Evolutionary conservation across 805 yeast species (phyloP).

Genomic region (Candida hungchunana): DNA sequence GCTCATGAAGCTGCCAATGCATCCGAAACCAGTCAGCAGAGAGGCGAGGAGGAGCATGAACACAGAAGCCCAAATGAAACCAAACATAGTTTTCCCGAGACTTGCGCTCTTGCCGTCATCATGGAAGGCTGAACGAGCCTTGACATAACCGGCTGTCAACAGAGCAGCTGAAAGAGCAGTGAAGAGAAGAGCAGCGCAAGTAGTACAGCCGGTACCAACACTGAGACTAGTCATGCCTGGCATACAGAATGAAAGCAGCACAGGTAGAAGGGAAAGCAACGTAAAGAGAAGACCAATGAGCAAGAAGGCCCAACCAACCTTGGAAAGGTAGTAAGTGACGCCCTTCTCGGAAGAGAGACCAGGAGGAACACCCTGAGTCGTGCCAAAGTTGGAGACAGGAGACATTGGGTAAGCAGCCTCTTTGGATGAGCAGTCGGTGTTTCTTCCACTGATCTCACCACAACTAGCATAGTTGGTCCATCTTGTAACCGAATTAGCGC

Average conservation of each 20-base stretch:
- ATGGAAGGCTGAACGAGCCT: conserved; percentile 46
- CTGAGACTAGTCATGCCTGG: conserved; percentile 18
- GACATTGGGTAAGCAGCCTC: conserved; percentile 82
- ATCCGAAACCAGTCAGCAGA: conserved; percentile 21
- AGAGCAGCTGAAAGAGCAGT: conserved; percentile 42
- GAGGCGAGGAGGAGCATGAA: conserved; percentile 20
- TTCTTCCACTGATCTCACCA: conserved; percentile 38
- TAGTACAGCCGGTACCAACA: conserved; percentile 20
- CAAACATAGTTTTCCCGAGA: conserved; percentile 49
- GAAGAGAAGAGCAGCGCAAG: conserved; percentile 39
- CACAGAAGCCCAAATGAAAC: conserved; percentile 59
- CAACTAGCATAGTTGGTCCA: conserved; percentile 82
- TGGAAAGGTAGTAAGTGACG: conserved; percentile 59
- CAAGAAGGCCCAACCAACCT: conserved; percentile 65
- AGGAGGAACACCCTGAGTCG: conserved; percentile 48
- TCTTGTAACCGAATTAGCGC: conserved; percentile 43
- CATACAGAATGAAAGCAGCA: conserved; percentile 22
- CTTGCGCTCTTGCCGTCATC: conserved; percentile 37
- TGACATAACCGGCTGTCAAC: conserved; percentile 51
- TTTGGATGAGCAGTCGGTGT: conserved; percentile 47
- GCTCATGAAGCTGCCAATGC: conserved; percentile 12
- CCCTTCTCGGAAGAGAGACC: conserved; percentile 45
- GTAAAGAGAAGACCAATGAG: conserved; percentile 54
- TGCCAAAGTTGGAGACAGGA: conserved; percentile 69
- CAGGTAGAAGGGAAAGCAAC: conserved; percentile 42